Percentiles rank a stretch among this genome's conserved stretches.
These are phyloP conservation scores for Camillea tinctor DNA, from an alignment of 2,329 filamentous ascomycete genomes.

Conservation along the genomic window DNA sequence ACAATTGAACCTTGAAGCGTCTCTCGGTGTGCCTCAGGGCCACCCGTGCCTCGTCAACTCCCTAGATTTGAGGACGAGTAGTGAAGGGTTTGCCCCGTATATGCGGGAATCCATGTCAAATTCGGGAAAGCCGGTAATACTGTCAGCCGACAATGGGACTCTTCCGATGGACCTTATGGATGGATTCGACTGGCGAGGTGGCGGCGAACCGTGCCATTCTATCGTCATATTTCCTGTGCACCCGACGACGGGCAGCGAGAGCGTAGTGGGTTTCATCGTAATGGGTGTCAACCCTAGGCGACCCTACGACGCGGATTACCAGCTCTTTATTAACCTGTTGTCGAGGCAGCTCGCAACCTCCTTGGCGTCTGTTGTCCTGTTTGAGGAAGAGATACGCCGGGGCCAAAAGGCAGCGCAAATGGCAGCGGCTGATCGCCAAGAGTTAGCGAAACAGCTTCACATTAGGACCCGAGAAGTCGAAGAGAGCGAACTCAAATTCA, in stretches of 20 bases:
- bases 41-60: conserved; percentile 60
- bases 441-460: conserved; percentile 73
- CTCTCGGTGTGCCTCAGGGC: conserved; percentile 63
- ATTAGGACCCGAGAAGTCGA: conserved; percentile 60
- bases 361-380: conserved; percentile 76
- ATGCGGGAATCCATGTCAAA: conserved; percentile 73
- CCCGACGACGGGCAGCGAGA: conserved; percentile 68
- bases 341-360: conserved; percentile 76
- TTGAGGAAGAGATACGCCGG: conserved; percentile 78
- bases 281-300: conserved; percentile 76
- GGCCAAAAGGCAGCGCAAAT: conserved; percentile 72
- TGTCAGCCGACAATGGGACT: conserved; percentile 66
- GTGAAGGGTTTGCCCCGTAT: conserved; percentile 72
- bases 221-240: conserved; percentile 78
- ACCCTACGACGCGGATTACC: conserved; percentile 79
- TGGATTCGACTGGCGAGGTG: conserved; percentile 68
- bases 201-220: conserved; percentile 66
- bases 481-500: conserved; percentile 75
- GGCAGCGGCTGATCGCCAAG: conserved; percentile 73
- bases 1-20: conserved; percentile 68
- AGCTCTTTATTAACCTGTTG: conserved; percentile 72
- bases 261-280: conserved; percentile 74
- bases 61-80: conserved; percentile 68
- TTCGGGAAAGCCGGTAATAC: conserved; percentile 62
- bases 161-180: conserved; percentile 64